Evolutionary conservation across 1,284 basidiomycete species (phyloP), one percentile per base, ranked within the genome.

Genomic region (Uromyces viciae-fabae): DNA sequence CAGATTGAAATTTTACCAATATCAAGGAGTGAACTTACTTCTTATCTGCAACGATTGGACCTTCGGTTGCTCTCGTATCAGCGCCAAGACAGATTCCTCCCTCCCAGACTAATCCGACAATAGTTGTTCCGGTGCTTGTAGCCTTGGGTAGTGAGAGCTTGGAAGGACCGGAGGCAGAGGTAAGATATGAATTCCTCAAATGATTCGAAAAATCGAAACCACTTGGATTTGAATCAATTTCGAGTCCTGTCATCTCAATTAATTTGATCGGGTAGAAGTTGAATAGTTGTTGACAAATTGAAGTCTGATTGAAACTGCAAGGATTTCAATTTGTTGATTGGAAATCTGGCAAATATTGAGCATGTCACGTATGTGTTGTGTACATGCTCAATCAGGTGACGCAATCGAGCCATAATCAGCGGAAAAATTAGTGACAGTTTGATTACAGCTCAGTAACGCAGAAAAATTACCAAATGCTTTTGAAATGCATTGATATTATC

Each of bases 61-160:
- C 96, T 83, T 92, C 94, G 0, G 96, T 98, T 1, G 95, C 94
- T 84, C 96, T 90, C 0, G 97, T 99, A 87, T 99, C 97, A 46
- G 97, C 97, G 62, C 96, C 97, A 15, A 99, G 90, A 19, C 98
- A 91, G 82, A 99, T 91, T 3, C 96, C 97, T 85, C 94, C 94
- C 52, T 71, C 66, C 66, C 68, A 99, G 81, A 98, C 88, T 85
- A 94, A 94, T 38, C 96, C 97, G 86, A 94, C 93, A 82, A 99
- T 98, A 58, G 96, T 99, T 1, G 97, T 99, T 85, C 96, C 96
- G 1, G 95, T 98, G 86, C 77, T 79, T 31, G 77, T 79, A 3
- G 77, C 77, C 68, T 79, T 79, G 28, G 77, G 77, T 3, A 79
- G 52, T n/a, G 75, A 69, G 28, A 79, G 68, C 42, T 79, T 79